Evolutionary conservation across 768 basidiomycete species (phyloP), one percentile per base, ranked within the genome.

Genomic region (Dentipellis sp.): DNA sequence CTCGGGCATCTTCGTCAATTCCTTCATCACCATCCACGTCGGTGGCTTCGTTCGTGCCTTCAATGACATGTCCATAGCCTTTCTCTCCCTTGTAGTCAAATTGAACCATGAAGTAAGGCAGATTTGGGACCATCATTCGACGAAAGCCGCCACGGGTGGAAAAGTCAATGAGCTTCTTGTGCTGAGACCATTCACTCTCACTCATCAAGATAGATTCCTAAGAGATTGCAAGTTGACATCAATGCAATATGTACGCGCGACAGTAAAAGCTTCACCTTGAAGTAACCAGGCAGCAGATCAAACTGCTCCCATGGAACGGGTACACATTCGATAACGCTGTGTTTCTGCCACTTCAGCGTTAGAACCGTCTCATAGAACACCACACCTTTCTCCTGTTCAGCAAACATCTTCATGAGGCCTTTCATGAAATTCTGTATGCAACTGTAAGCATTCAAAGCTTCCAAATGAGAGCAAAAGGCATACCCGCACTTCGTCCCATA

Each of bases 91-190:
- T 97, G 70, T 98, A 78, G 71, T 99, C 97, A 69, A 95, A 99
- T 63, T 95, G 94, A 7, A 98, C 90, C 91, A 94, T 95, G 65
- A 99, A 99, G 71, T 99, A 99, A 1, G 97, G 97, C 34, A 99
- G 73, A 65, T 97, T 97, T 2, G 94, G 85, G 10, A 99, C 95
- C 88, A 99, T 90, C 22, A 91, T 84, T 0, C 95, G 81, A 42
- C 94, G 78, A 75, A 98, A 98, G 3, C 95, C 95, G 16, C 95
- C 94, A 4, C 92, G 77, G 9, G 83, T 74, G 2, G 90, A 81
- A 67, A 99, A 99, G 69, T 95, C 91, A 62, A 99, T 97, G 52
- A 97, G 73, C 66, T 97, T 97, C 68, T 91, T 94, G 73, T 99
- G 94, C 64, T 97, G 93, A 6, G 94, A 94, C 97, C 97, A 99